Evolutionary conservation across 306 rosid species (phyloP), one percentile per base, ranked within the genome.

Genomic region (Dryas alaskensis): DNA sequence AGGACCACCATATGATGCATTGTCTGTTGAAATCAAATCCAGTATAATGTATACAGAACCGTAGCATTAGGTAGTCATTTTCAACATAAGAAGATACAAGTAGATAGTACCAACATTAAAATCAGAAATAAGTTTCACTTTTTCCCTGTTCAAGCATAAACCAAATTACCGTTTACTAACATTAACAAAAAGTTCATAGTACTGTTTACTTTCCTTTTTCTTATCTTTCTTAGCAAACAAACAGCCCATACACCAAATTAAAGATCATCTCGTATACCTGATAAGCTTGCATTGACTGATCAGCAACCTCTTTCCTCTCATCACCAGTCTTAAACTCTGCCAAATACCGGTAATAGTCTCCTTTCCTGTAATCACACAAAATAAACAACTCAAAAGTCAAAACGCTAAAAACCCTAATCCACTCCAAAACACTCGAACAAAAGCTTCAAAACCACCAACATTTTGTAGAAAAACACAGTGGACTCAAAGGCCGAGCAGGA

Each of bases 251-350:
- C 27, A 25, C 48, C 67, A 55, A 14, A 73, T 5, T 40, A 50
- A 55, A 11, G 43, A 47, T 11, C 45, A 40, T 39, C 59, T 5
- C 19, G 3, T 2, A 63, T 25, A 87, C 89, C 92, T 87, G 77
- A 69, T 87, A 85, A 3, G 89, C 92, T 60, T 85, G 78, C 89
- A 81, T 83, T 31, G 92, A 85, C 62, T 43, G 86, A 79, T 85
- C 92, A 67, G 92, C 86, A 79, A 74, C 89, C 83, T 87, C 92
- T 60, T 85, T 85, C 72, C 83, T 76, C 3, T 85, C 89, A 55
- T 83, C 77, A 37, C 81, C 87, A 14, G 74, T 16, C 83, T 76
- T 83, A 60, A 85, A 83, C 70, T 85, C 92, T 0, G 87, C 87
- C 63, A 87, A 72, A 49, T 84, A 88, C 37, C 89, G 84, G 57